These are phyloP conservation scores for Magnusiomyces paraingens DNA, from an alignment of 1,139 yeast species.

Conservation along the genomic window DNA sequence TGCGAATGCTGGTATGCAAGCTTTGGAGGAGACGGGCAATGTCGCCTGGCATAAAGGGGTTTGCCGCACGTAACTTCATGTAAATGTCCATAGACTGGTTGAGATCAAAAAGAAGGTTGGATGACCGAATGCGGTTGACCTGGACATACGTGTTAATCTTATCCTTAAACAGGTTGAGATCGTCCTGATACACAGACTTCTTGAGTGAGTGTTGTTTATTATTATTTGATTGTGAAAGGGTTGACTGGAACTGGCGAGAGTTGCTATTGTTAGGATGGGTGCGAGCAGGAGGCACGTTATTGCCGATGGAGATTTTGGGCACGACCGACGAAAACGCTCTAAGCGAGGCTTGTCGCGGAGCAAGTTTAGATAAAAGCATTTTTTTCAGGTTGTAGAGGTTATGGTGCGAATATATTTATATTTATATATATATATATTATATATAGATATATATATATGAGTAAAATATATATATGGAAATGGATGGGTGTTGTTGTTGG, in stretches of 20 bases:
- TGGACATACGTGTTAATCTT: slow-evolving; percentile 14
- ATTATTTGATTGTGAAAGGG: neutral
- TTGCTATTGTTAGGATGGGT: slow-evolving; percentile 12
- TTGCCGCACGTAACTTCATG: slow-evolving; percentile 20
- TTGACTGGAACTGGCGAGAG: slow-evolving; percentile 3
- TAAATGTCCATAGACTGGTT: slow-evolving; percentile 26
- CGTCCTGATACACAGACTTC: slow-evolving; percentile 9
- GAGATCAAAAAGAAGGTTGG: slow-evolving; percentile 20
- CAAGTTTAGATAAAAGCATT: slow-evolving; percentile 15
- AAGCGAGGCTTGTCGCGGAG: slow-evolving; percentile 17
- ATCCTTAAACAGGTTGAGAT: slow-evolving; percentile 11
- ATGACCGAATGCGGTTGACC: slow-evolving; percentile 10
- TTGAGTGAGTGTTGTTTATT: slow-evolving; percentile 5
- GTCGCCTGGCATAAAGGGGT: slow-evolving; percentile 21
- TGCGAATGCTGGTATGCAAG: slow-evolving; percentile 21
- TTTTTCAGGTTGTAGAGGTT: neutral
- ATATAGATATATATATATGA: no score
- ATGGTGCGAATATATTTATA: neutral
- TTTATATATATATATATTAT: no score
- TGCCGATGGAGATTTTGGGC: slow-evolving; percentile 5
- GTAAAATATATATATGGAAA: no score
- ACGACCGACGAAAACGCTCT: slow-evolving; percentile 16
- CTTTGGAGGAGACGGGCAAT: slow-evolving; percentile 26
- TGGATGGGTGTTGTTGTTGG: no score
- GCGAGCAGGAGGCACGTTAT: neutral